phyloP scores from a whole-genome alignment of 352 stramenopile genomes.

The Blastocystis sp. region DNA sequence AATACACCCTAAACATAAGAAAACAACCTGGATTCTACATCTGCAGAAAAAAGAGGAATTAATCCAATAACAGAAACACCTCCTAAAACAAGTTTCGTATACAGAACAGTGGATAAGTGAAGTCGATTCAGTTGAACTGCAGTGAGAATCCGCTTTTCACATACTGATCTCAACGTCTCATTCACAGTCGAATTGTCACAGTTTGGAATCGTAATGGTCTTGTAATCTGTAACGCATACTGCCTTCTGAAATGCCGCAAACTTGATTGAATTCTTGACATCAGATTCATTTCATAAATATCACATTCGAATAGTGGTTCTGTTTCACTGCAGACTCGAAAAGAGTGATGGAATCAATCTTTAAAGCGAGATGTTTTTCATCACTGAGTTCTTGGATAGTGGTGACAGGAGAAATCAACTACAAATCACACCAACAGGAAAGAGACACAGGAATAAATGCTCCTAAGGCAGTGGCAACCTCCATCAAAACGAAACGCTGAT shows the following conservation, averaged over 20 bases:
- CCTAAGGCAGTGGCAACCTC: background rate
- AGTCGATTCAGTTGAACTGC: slow-evolving; percentile 13
- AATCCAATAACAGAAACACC: background rate
- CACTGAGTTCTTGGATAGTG: background rate
- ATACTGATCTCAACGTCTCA: background rate
- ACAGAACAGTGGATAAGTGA: background rate
- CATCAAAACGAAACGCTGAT: background rate
- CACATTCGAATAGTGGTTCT: background rate
- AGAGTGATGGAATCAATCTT: slow-evolving; percentile 19
- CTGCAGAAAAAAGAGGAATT: background rate
- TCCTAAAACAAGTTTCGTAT: background rate
- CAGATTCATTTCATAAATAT: background rate
- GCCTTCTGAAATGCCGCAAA: slow-evolving; percentile 49
- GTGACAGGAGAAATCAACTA: background rate
- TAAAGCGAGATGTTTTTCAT: background rate
- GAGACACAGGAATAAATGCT: background rate
- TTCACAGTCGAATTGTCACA: background rate
- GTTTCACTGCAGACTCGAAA: background rate
- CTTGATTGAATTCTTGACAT: background rate
- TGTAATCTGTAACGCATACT: slow-evolving; percentile 16
- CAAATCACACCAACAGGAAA: background rate
- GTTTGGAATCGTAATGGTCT: background rate
- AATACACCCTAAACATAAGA: background rate
- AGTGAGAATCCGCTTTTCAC: background rate
- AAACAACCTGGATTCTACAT: background rate